phyloP scores from a whole-genome alignment of 2,329 filamentous ascomycete genomes.

The Paraphaeosphaeria sporulosa region DNA sequence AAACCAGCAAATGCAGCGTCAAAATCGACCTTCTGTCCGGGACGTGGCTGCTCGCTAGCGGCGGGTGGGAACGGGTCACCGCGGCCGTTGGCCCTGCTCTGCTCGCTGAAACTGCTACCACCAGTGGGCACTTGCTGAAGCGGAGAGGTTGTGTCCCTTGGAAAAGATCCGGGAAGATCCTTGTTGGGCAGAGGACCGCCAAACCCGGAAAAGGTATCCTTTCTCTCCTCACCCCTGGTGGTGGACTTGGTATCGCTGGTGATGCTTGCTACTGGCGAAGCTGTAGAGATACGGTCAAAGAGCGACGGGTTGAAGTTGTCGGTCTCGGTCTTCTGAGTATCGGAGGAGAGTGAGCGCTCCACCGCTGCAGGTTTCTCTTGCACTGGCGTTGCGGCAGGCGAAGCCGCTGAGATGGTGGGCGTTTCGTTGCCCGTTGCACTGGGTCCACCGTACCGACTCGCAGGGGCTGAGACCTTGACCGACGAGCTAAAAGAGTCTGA shows the following conservation, averaged over 20 bases:
- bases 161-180: slow-evolving; percentile 60
- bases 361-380: slow-evolving; percentile 52
- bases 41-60: slow-evolving; percentile 41
- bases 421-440: slow-evolving; percentile 59
- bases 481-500: slow-evolving; percentile 78
- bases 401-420: slow-evolving; percentile 53
- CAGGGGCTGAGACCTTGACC: slow-evolving; percentile 77
- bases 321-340: slow-evolving; percentile 46
- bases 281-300: slow-evolving; percentile 48
- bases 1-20: slow-evolving; percentile 86
- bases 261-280: slow-evolving; percentile 50
- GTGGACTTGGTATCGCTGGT: slow-evolving; percentile 49
- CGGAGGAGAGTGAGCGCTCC: slow-evolving; percentile 35
- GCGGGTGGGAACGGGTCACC: slow-evolving; percentile 52
- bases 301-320: slow-evolving; percentile 45
- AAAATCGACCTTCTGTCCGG: slow-evolving; percentile 75
- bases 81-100: slow-evolving; percentile 52
- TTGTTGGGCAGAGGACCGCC: slow-evolving; percentile 39
- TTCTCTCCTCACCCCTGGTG: slow-evolving; percentile 46
- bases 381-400: slow-evolving; percentile 60
- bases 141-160: slow-evolving; percentile 48
- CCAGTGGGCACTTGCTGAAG: slow-evolving; percentile 59
- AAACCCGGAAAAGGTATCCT: slow-evolving; percentile 51
- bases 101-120: slow-evolving; percentile 57
- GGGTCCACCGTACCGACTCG: slow-evolving; percentile 65